Conservation (phyloP, 345 rosid species). For the Cochlearia excelsa region DNA sequence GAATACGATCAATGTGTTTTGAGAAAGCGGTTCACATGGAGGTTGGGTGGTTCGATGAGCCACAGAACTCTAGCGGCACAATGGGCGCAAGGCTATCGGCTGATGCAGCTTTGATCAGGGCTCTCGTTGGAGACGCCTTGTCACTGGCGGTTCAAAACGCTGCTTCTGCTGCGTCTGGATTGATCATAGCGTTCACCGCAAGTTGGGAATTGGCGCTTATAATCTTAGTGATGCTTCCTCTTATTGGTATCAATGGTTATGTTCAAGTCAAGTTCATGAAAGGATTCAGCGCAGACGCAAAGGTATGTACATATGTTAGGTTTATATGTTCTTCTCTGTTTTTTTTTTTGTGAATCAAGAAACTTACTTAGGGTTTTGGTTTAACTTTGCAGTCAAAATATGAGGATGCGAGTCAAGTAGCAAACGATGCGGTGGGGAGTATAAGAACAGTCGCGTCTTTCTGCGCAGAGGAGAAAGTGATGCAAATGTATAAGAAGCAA, state of each 20-base stretch:
- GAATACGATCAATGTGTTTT: slow-evolving; percentile 64
- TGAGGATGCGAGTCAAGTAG: slow-evolving; percentile 88
- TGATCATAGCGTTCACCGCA: slow-evolving; percentile 66
- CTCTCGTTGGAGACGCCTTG: slow-evolving; percentile 69
- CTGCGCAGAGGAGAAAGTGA: slow-evolving; percentile 78
- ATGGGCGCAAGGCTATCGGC: slow-evolving; percentile 74
- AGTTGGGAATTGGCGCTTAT: slow-evolving; percentile 64
- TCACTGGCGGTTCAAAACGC: slow-evolving; percentile 51
- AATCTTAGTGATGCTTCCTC: slow-evolving; percentile 56
- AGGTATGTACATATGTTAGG: slow-evolving; percentile 41
- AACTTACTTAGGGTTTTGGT: background rate
- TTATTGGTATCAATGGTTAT: slow-evolving; percentile 53
- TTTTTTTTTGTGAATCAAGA: slow-evolving; percentile 14
- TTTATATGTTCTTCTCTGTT: background rate
- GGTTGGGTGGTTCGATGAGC: slow-evolving; percentile 77
- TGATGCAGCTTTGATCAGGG: slow-evolving; percentile 66
- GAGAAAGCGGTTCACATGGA: slow-evolving; percentile 74
- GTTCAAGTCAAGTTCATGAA: slow-evolving; percentile 54
- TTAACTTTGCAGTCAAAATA: slow-evolving; percentile 50
- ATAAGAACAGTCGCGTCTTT: slow-evolving; percentile 83
- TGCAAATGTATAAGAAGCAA: slow-evolving; percentile 51
- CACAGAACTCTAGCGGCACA: slow-evolving; percentile 64
- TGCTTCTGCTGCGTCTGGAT: slow-evolving; percentile 52
- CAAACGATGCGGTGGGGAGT: slow-evolving; percentile 80
- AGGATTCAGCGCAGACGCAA: slow-evolving; percentile 76